Evolutionary conservation across 2,329 filamentous ascomycete species (phyloP).

Genomic region (Ustulina deusta): DNA sequence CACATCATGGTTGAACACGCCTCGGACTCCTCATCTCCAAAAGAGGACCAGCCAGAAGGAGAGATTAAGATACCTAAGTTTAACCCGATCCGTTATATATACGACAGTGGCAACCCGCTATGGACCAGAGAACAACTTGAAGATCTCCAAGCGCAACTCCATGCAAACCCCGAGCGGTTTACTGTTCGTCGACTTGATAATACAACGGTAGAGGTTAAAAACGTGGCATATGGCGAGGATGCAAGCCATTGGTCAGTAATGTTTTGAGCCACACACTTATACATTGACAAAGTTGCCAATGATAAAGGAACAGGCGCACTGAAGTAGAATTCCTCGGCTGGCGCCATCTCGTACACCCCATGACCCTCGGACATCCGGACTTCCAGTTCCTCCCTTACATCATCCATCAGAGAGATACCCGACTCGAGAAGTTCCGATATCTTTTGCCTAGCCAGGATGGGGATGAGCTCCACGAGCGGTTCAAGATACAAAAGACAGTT

Average conservation of each 20-base stretch:
- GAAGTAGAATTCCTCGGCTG: background rate
- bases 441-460: no score
- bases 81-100: background rate
- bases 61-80: background rate
- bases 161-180: background rate
- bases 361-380: no score
- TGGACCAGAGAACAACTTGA: constrained; percentile 16
- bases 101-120: constrained; percentile 5
- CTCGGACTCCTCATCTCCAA: background rate
- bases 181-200: background rate
- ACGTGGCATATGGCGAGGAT: background rate
- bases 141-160: constrained; percentile 1
- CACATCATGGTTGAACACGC: background rate
- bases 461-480: no score
- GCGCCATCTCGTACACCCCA: background rate
- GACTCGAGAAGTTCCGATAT: background rate
- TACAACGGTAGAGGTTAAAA: background rate
- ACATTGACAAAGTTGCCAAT: background rate
- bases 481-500: background rate
- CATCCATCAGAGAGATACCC: background rate
- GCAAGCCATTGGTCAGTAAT: background rate
- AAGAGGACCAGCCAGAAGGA: background rate
- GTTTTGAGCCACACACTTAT: background rate
- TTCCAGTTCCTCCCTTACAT: background rate
- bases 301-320: background rate